These are phyloP conservation scores for Colletotrichum karsti DNA, from an alignment of 2,329 filamentous ascomycete genomes.

Conservation along the genomic window DNA sequence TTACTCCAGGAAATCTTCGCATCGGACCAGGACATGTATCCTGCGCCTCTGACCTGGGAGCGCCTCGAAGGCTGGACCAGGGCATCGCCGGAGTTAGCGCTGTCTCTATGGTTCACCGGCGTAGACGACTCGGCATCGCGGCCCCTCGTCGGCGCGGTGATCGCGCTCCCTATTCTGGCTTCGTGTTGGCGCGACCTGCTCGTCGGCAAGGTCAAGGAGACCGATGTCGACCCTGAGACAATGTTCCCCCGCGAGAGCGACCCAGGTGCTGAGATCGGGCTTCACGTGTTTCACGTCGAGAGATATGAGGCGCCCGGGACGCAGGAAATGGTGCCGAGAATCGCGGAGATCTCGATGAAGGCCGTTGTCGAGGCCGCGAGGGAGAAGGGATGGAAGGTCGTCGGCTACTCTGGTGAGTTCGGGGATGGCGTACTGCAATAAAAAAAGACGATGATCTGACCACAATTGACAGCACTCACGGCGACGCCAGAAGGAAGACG, in stretches of 20 bases:
- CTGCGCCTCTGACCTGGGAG: slow-evolving; percentile 39
- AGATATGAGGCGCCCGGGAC: slow-evolving; percentile 29
- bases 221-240: slow-evolving; percentile 33
- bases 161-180: slow-evolving; percentile 38
- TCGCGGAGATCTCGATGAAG: slow-evolving; percentile 25
- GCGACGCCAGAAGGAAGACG: slow-evolving; percentile 37
- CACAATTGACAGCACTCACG: slow-evolving; percentile 35
- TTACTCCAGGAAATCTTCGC: slow-evolving; percentile 34
- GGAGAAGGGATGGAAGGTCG: slow-evolving; percentile 32
- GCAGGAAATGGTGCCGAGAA: slow-evolving; percentile 22
- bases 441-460: neutral
- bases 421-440: neutral
- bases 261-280: slow-evolving; percentile 32
- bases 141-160: slow-evolving; percentile 35
- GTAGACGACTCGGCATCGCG: neutral
- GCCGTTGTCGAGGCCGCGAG: slow-evolving; percentile 3
- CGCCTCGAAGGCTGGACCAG: slow-evolving; percentile 39
- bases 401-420: slow-evolving; percentile 38
- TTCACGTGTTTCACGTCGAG: slow-evolving; percentile 47
- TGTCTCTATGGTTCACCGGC: slow-evolving; percentile 31
- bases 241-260: slow-evolving; percentile 33
- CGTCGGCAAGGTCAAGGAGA: slow-evolving; percentile 38
- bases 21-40: slow-evolving; percentile 44
- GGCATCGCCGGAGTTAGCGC: slow-evolving; percentile 36
- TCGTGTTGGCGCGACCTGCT: slow-evolving; percentile 38